Evolutionary conservation across 306 rosid species (phyloP), one percentile per base, ranked within the genome.

Genomic region (Glycine tomentella): DNA sequence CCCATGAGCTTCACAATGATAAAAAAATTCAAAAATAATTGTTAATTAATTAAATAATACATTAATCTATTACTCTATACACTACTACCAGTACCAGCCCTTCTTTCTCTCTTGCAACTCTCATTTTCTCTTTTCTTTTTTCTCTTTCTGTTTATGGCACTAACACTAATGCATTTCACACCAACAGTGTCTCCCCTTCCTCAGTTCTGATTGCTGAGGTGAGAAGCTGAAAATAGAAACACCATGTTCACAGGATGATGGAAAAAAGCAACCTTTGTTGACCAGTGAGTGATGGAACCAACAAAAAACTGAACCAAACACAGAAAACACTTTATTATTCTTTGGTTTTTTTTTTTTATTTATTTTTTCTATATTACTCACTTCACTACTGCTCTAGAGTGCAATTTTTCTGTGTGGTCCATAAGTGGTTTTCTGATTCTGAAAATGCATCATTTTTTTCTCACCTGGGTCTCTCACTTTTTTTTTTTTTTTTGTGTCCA

Each of bases 101-200:
- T 44, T 25, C 31, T 25, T 25, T 2, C 72, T 20, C 52, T 38
- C 77, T n/a, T 15, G 33, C 72, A 66, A 66, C 73, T 45, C 34
- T 16, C 36, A 40, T 77, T 15, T 50, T 25, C 31, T 25, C 31
- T 25, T 25, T 25, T 56, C 46, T 58, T 9, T 25, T 25, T 25
- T 25, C 31, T 25, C 31, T 25, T 20, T 74, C 68, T 57, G 2
- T 57, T 55, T 55, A 2, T 73, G 77, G 84, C 69, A 69, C 83
- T n/a, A 80, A 77, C 78, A 75, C 69, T 75, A 75, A 82, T 75
- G 79, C 80, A 85, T 48, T 80, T 76, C 82, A 70, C 77, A 70
- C 70, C 46, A 80, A 40, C 80, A 25, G 13, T 75, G 58, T 70
- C 76, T 55, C 69, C 6, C 50, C 72, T 71, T 74, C 8, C 77